phyloP scores from a whole-genome alignment of 495 filamentous ascomycete species.

The Penicillium soppii region DNA sequence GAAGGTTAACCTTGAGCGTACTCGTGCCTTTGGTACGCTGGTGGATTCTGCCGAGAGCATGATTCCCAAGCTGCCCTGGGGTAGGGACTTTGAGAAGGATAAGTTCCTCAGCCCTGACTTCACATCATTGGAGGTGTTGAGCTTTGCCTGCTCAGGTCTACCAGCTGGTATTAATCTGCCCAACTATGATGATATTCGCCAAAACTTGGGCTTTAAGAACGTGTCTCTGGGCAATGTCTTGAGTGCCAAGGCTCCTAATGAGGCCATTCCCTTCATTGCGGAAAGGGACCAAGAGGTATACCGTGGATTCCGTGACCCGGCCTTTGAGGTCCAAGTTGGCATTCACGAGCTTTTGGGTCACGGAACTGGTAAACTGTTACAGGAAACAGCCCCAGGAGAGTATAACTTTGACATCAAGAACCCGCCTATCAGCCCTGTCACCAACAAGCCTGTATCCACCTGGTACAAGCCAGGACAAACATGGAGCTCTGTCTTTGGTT shows the following conservation, averaged over 20 bases:
- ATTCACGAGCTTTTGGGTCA: constrained; percentile 96
- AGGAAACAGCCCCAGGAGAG: constrained; percentile 75
- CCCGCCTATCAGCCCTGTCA: constrained; percentile 79
- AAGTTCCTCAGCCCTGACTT: constrained; percentile 94
- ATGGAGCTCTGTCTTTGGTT: constrained; percentile 89
- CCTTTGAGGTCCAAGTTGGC: constrained; percentile 94
- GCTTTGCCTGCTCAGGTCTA: constrained; percentile 76
- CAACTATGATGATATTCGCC: constrained; percentile 93
- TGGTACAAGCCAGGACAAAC: constrained; percentile 95
- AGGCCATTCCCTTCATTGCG: constrained; percentile 84
- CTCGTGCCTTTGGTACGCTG: constrained; percentile 81
- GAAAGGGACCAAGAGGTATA: constrained; percentile 74
- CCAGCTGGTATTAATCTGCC: constrained; percentile 79
- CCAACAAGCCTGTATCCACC: constrained; percentile 70
- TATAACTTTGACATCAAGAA: constrained; percentile 85
- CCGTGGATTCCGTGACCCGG: constrained; percentile 72
- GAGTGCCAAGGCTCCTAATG: constrained; percentile 83
- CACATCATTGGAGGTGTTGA: constrained; percentile 77
- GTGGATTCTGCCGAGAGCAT: constrained; percentile 76
- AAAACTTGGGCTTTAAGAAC: constrained; percentile 97
- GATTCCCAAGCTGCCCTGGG: constrained; percentile 89
- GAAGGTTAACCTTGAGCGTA: constrained; percentile 78
- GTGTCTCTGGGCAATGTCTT: constrained; percentile 90
- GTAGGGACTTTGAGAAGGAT: constrained; percentile 88
- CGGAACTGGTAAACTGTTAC: constrained; percentile 91